Base-by-base conservation (phyloP, 441 rosid genomes). In the Euphorbia celastroides region DNA sequence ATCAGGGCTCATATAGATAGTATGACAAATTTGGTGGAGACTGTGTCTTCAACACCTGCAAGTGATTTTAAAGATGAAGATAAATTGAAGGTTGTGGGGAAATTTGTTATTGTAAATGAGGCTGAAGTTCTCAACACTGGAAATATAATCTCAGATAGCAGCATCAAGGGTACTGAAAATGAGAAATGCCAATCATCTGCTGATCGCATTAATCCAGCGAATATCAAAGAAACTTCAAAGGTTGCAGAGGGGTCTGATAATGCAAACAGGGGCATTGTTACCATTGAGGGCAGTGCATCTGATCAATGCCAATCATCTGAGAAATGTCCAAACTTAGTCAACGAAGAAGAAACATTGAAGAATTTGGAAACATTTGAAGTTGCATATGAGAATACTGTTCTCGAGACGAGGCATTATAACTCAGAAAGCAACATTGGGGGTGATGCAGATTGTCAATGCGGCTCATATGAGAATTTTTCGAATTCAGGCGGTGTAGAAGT, bases 401-500 rank as follows among this genome's bases (percentile, higher is more conserved):
- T 48, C 19, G 54, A 48, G 19, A 17, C 54, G 19, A 10, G 54
- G n/a, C 17, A 48, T 48, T 48, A 17, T 22, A 26, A 3, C 7
- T 32, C 51, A 25, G 65, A 70, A 63, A 68, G 20, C 51, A 27
- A 31, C 34, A 42, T 14, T 34, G 63, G 26, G 12, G 63, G 57
- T 32, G 68, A 19, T 27, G 36, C 9, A 59, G 44, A 72, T 42
- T 22, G 59, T 38, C 50, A 48, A 58, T 32, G 64, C 56, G 63
- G 8, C 19, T 17, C 76, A 28, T 23, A 34, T 16, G 57, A 60
- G 27, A 62, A 19, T 1, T n/a, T 54, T 25, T 50, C 38, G 52
- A 71, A 66, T 26, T 36, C 30, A 23, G 70, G 38, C 57, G 31
- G 55, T 64, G 69, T 9, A n/a, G n/a, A n/a, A 44, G 36, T n/a